phyloP scores from a whole-genome alignment of 176 grass and related monocot species.

The Paspalum vaginatum region DNA sequence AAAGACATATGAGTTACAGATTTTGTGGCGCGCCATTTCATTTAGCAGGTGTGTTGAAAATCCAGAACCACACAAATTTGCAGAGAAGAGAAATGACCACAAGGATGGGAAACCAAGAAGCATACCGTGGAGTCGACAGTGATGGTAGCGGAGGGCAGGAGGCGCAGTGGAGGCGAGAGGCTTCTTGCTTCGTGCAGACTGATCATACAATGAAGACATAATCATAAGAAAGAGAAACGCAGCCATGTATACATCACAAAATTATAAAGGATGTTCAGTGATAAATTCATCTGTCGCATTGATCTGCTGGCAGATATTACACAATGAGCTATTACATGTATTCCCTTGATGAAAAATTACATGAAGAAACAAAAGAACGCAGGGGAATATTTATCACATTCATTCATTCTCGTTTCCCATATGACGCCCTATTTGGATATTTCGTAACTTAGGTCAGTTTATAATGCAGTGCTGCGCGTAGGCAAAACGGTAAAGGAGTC shows the following conservation, averaged over 20 bases:
- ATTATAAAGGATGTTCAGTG: neutral
- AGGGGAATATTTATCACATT: neutral
- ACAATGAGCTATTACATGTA: neutral
- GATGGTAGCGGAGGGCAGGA: neutral
- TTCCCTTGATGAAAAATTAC: neutral
- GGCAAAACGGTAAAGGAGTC: neutral
- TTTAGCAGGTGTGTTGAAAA: neutral
- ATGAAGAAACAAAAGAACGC: neutral
- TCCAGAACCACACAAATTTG: neutral
- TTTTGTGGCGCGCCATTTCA: neutral
- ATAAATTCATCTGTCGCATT: neutral
- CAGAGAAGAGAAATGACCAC: neutral
- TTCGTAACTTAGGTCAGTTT: neutral
- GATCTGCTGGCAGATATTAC: neutral
- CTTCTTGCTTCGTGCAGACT: neutral
- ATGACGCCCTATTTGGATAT: neutral
- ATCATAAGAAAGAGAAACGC: slow-evolving; percentile 7
- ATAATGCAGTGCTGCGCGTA: neutral
- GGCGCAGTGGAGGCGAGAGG: neutral
- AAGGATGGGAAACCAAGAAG: neutral
- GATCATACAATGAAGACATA: neutral
- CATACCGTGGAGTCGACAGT: neutral
- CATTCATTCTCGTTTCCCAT: neutral
- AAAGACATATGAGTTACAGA: neutral
- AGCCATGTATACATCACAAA: neutral